Evolutionary conservation across 148 eudicot genomes (phyloP).

Genomic region (Mesembryanthemum crystallinum): DNA sequence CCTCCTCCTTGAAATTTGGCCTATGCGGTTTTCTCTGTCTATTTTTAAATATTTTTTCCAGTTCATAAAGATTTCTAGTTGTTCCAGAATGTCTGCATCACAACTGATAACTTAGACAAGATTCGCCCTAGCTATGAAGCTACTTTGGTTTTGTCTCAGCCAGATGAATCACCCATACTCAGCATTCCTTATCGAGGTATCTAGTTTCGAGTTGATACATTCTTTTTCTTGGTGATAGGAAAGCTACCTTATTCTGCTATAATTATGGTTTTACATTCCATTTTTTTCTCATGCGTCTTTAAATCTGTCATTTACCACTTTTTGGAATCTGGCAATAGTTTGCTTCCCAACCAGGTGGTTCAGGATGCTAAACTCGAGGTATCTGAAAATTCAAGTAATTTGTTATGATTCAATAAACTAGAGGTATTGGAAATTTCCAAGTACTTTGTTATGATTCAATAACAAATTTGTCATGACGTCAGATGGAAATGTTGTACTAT

Average conservation of each 20-base stretch:
- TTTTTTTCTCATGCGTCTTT: neutral
- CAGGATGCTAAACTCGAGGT: slow-evolving; percentile 61
- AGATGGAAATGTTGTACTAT: neutral
- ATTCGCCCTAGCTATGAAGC: slow-evolving; percentile 57
- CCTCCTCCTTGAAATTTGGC: neutral
- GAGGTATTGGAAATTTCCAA: too few relatives aligned
- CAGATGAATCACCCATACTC: slow-evolving; percentile 29
- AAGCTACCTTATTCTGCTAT: neutral
- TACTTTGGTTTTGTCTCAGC: slow-evolving; percentile 33
- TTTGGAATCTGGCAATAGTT: slow-evolving; percentile 25
- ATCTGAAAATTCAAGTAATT: too few relatives aligned
- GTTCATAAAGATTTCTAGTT: neutral
- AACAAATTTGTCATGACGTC: neutral
- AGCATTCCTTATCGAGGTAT: slow-evolving; percentile 55
- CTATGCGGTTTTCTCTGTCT: neutral
- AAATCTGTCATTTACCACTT: slow-evolving; percentile 25
- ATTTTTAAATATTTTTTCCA: too few relatives aligned
- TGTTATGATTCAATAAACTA: too few relatives aligned
- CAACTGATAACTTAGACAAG: slow-evolving; percentile 44
- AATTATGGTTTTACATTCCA: neutral
- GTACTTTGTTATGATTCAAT: too few relatives aligned
- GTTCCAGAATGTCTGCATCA: slow-evolving; percentile 42
- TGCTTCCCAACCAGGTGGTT: slow-evolving; percentile 50
- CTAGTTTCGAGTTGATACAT: neutral
- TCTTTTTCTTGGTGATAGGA: neutral